Percentiles rank a stretch among this genome's conserved stretches.
These are phyloP conservation scores for Penicillium sp. DNA, from an alignment of 2,329 filamentous ascomycete genomes.

Conservation along the genomic window DNA sequence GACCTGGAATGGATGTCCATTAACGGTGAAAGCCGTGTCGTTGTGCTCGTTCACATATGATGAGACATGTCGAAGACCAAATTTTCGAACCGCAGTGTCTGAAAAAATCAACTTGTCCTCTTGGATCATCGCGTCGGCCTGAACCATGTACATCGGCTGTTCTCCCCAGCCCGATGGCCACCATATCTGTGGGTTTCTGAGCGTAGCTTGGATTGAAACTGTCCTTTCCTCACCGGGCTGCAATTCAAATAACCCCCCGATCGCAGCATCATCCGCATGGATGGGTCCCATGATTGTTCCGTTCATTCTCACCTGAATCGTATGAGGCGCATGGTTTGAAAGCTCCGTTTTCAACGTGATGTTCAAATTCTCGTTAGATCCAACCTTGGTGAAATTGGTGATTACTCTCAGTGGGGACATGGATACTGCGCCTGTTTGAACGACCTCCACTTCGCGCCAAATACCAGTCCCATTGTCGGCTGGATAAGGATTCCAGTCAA, in stretches of 20 bases:
- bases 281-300: slow-evolving; percentile 21
- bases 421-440: slow-evolving; percentile 54
- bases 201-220: slow-evolving; percentile 37
- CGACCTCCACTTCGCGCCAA: slow-evolving; percentile 60
- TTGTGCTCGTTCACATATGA: slow-evolving; percentile 53
- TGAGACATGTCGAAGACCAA: slow-evolving; percentile 58
- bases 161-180: slow-evolving; percentile 62
- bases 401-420: slow-evolving; percentile 47
- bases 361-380: slow-evolving; percentile 37
- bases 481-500: slow-evolving; percentile 63
- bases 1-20: slow-evolving; percentile 59
- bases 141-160: slow-evolving; percentile 53
- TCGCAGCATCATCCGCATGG: slow-evolving; percentile 10
- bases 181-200: slow-evolving; percentile 56
- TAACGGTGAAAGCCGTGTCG: slow-evolving; percentile 58
- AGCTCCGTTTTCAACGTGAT: slow-evolving; percentile 43
- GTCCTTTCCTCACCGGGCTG: slow-evolving; percentile 40
- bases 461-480: slow-evolving; percentile 64
- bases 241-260: slow-evolving; percentile 40
- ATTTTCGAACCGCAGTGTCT: slow-evolving; percentile 34
- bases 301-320: slow-evolving; percentile 20
- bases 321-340: slow-evolving; percentile 30
- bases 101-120: not conserved
- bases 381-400: slow-evolving; percentile 42
- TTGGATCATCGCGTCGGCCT: slow-evolving; percentile 29